phyloP scores from a whole-genome alignment of 192 early-diverging fungal species.

The Jimgerdemannia flammicorona region DNA sequence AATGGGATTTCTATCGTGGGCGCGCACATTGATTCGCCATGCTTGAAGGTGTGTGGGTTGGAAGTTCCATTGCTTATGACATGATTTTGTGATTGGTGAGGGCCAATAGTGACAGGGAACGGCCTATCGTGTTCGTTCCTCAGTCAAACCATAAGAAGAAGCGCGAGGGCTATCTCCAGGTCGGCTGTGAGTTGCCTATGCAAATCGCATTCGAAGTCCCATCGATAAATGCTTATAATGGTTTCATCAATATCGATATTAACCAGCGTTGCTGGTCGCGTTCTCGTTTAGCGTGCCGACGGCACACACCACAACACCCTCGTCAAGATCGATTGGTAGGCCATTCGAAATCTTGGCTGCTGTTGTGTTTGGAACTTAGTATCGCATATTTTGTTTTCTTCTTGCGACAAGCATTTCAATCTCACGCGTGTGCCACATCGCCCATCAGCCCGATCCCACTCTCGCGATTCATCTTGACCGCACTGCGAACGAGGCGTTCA shows the following conservation, averaged over 20 bases:
- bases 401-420: too few species aligned
- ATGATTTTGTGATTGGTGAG: not conserved
- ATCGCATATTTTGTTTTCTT: too few species aligned
- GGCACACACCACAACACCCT: slow-evolving; percentile 73
- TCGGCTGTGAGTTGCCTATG: slow-evolving; percentile 70
- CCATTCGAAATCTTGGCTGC: too few species aligned
- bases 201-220: too few species aligned
- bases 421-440: too few species aligned
- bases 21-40: slow-evolving; percentile 97
- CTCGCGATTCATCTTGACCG: slow-evolving; percentile 97
- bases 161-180: slow-evolving; percentile 82
- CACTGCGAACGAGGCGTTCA: slow-evolving; percentile 71
- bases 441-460: slow-evolving; percentile 80
- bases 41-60: slow-evolving; percentile 67
- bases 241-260: too few species aligned
- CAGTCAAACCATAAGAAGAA: slow-evolving; percentile 94
- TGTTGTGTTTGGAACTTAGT: too few species aligned
- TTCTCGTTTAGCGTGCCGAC: slow-evolving; percentile 69
- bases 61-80: not conserved
- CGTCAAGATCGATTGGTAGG: slow-evolving; percentile 68
- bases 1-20: slow-evolving; percentile 90
- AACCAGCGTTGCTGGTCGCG: slow-evolving; percentile 80
- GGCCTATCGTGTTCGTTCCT: too few species aligned
- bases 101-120: slow-evolving; percentile 24
- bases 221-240: too few species aligned